These are phyloP conservation scores for Agrocybe pediades DNA, from an alignment of 768 basidiomycete genomes.

Conservation along the genomic window DNA sequence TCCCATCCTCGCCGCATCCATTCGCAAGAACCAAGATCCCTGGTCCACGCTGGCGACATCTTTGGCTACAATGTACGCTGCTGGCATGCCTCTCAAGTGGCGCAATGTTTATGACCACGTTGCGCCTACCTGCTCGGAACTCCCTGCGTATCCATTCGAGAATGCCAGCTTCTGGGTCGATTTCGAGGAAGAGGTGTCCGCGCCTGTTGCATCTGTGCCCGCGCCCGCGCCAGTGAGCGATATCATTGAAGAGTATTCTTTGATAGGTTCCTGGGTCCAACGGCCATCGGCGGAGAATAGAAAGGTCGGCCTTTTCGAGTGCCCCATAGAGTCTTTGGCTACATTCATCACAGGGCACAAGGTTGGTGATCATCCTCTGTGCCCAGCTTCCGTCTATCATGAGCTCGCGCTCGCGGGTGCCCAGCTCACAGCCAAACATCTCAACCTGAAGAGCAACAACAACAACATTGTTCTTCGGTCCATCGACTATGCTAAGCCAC, in stretches of 20 bases:
- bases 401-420: neutral
- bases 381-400: neutral
- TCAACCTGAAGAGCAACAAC: neutral
- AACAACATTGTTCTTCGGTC: neutral
- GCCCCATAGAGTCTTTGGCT: neutral
- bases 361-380: neutral
- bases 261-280: neutral
- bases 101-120: constrained; percentile 53
- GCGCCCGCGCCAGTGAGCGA: neutral
- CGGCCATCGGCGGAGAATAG: neutral
- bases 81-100: constrained; percentile 50
- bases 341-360: neutral
- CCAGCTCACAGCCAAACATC: neutral
- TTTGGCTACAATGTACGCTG: constrained; percentile 51
- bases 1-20: constrained; percentile 47
- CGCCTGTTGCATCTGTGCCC: neutral
- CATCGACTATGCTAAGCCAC: neutral
- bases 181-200: neutral
- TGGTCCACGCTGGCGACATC: constrained; percentile 47
- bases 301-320: neutral
- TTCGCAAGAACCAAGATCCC: constrained; percentile 44
- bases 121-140: constrained; percentile 40
- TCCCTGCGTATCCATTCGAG: constrained; percentile 69
- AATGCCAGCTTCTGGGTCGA: constrained; percentile 5
- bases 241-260: neutral